Percentiles rank a stretch among this genome's conserved stretches.
These are phyloP conservation scores for Euphorbia pulcherrima DNA, from an alignment of 345 rosid species.

Conservation along the genomic window DNA sequence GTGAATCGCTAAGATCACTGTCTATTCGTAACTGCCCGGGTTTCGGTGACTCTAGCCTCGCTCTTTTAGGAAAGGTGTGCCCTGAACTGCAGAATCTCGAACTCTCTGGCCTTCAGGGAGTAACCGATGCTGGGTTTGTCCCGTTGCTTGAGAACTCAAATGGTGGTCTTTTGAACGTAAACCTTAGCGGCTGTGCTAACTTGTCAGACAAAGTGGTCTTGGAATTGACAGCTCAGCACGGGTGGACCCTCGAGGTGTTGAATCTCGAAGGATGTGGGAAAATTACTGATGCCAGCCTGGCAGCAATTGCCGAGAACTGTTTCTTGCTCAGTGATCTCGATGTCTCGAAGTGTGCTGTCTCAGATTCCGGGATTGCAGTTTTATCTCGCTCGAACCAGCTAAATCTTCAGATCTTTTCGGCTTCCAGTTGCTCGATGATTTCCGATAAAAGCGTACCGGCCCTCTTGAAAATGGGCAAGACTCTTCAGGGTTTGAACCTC, in stretches of 20 bases:
- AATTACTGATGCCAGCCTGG: conserved; percentile 63
- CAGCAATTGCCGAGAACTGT: conserved; percentile 50
- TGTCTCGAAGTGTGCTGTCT: conserved; percentile 47
- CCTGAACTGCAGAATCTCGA: conserved; percentile 63
- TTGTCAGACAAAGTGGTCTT: conserved; percentile 48
- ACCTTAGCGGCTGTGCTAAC: conserved; percentile 55
- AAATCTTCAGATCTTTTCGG: conserved; percentile 51
- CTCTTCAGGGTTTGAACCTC: conserved; percentile 60
- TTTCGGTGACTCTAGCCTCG: conserved; percentile 65
- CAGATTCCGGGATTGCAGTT: conserved; percentile 49
- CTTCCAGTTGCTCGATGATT: conserved; percentile 51
- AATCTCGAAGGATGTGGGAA: conserved; percentile 65
- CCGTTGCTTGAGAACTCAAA: conserved; percentile 43
- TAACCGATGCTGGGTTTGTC: conserved; percentile 70
- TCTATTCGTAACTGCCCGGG: conserved; percentile 76
- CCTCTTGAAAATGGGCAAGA: conserved; percentile 43
- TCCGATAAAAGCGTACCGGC: conserved; percentile 46
- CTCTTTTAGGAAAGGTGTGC: conserved; percentile 68
- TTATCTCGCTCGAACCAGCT: conserved; percentile 46
- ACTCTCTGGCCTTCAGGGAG: conserved; percentile 57
- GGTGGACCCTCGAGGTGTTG: conserved; percentile 56
- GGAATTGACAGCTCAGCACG: conserved; percentile 43
- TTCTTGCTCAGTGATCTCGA: conserved; percentile 55
- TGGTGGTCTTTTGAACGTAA: conserved; percentile 60
- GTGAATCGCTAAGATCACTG: conserved; percentile 56